Evolutionary conservation across 768 basidiomycete genomes (phyloP).

Genomic region (Dioszegia hungarica): DNA sequence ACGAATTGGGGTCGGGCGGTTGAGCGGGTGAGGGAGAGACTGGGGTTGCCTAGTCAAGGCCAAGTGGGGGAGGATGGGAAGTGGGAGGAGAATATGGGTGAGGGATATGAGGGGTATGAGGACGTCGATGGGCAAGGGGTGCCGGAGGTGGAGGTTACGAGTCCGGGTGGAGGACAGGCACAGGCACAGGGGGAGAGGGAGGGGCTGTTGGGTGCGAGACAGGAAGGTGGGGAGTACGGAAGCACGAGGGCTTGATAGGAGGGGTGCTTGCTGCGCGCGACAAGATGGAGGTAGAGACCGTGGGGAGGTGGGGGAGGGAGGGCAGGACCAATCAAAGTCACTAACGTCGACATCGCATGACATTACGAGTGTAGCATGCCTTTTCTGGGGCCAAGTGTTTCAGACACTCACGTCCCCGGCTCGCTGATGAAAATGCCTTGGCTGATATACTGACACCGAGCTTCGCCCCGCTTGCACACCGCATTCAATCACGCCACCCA

Average conservation of each 20-base stretch:
- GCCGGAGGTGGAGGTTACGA: neutral
- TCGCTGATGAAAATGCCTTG: too few relatives aligned
- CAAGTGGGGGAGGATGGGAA: constrained; percentile 39
- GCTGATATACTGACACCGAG: too few relatives aligned
- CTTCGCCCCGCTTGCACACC: neutral
- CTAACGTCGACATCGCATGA: too few relatives aligned
- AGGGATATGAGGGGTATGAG: neutral
- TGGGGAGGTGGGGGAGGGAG: neutral
- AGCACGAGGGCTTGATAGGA: neutral
- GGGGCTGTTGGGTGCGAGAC: neutral
- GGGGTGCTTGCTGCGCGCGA: too few relatives aligned
- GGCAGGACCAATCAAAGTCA: too few relatives aligned
- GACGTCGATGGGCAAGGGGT: neutral
- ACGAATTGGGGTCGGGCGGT: constrained; percentile 40
- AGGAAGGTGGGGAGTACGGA: neutral
- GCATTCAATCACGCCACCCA: neutral
- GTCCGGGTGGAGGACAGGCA: neutral
- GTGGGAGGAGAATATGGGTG: constrained; percentile 12
- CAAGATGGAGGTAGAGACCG: neutral
- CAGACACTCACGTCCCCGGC: too few relatives aligned
- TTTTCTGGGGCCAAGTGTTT: too few relatives aligned
- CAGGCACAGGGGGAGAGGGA: neutral
- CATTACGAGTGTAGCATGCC: too few relatives aligned
- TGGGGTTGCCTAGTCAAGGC: constrained; percentile 29
- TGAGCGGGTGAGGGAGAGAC: constrained; percentile 35